Evolutionary conservation across 2,329 filamentous ascomycete species (phyloP), one percentile per base, ranked within the genome.

Genomic region (Orbilia ellipsospora): DNA sequence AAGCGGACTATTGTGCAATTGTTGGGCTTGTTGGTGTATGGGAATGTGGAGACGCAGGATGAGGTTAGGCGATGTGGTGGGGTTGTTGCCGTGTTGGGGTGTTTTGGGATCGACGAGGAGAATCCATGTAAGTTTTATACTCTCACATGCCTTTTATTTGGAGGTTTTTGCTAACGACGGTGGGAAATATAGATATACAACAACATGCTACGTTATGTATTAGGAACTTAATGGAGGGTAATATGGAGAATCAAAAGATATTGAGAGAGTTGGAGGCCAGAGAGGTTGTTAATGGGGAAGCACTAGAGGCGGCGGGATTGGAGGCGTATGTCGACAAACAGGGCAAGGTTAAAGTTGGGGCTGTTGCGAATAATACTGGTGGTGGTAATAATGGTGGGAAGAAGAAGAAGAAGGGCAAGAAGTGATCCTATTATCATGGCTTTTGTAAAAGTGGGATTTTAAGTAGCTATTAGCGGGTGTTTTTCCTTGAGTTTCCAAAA

Each of bases 251-350:
- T 55, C 79, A 80, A 36, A 77, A 72, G 52, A 76, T 79, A 8
- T 67, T 81, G 26, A 72, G 77, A 42, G 78, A 79, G 36, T 66
- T 81, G 4, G 79, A 81, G 62, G 78, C 78, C 1, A 70, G 77
- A 26, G 74, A 78, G 68, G 74, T 78, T 3, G 77, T 81, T 42
- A 80, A 79, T 8, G 76, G 66, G 4, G 80, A 80, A 42, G 75
- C 79, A 5, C 69, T 81, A 45, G 80, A 80, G 48, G 78, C 78
- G 31, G 73, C 77, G 3, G 80, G 79, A 20, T 80, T 80, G 57
- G 79, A 80, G 31, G 79, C 80, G 18, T 80, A 78, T 64, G 79
- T 81, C 13, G 80, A 80, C 62, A 79, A 79, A 26, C 69, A 72
- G 10, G 80, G 80, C 8, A 79, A 80, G 31, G 79, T 80, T 6